Conservation (phyloP, 768 basidiomycete genomes). For the Lactarius pseudohatsudake region DNA sequence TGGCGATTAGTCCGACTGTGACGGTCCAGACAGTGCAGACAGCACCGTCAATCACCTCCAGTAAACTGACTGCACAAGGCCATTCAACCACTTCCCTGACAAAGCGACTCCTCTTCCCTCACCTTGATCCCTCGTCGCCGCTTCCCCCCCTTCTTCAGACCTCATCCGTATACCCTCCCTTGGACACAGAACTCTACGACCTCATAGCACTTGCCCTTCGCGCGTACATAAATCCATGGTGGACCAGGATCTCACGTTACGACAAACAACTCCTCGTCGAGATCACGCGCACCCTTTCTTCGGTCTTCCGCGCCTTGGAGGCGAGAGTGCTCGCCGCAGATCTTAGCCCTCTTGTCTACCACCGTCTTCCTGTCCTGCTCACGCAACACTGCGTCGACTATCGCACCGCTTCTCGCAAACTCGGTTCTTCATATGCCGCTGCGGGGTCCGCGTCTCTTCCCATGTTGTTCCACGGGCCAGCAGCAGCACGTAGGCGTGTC, state of each 20-base stretch:
- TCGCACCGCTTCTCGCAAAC: slow-evolving; percentile 61
- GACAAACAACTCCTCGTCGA: slow-evolving; percentile 82
- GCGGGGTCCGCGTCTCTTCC: slow-evolving; percentile 63
- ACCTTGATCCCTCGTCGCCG: slow-evolving; percentile 42
- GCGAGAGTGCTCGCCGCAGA: slow-evolving; percentile 53
- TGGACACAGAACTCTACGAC: slow-evolving; percentile 73
- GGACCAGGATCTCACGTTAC: slow-evolving; percentile 77
- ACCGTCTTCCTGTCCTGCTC: slow-evolving; percentile 62
- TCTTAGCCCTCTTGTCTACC: slow-evolving; percentile 58
- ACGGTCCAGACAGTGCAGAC: slow-evolving; percentile 3
- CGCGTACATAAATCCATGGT: slow-evolving; percentile 82
- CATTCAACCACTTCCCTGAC: slow-evolving; percentile 23
- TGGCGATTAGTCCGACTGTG: slow-evolving; percentile 3
- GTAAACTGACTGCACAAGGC: slow-evolving; percentile 10
- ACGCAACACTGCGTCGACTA: slow-evolving; percentile 80
- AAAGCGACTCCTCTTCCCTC: slow-evolving; percentile 63
- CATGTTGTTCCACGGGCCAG: slow-evolving; percentile 71
- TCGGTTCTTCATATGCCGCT: slow-evolving; percentile 66
- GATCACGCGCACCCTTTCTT: slow-evolving; percentile 56
- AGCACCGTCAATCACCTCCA: slow-evolving; percentile 25
- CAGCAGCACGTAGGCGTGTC: slow-evolving; percentile 85
- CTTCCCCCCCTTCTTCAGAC: slow-evolving; percentile 53
- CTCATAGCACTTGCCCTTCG: slow-evolving; percentile 76
- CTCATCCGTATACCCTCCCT: slow-evolving; percentile 47
- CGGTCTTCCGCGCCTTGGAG: slow-evolving; percentile 62